Conservation (phyloP, 1,139 yeast species). For the Yamadazyma oceani region DNA sequence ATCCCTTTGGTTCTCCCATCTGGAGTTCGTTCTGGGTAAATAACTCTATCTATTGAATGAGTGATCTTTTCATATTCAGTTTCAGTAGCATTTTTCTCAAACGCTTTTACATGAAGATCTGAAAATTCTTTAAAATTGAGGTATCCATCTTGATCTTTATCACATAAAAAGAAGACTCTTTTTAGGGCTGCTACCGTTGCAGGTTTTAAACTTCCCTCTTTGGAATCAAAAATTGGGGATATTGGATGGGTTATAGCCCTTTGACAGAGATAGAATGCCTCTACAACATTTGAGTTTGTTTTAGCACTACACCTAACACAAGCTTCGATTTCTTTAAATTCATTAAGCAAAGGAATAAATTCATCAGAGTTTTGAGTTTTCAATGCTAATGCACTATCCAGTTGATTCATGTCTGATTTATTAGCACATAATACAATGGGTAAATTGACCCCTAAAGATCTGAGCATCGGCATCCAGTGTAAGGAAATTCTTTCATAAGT, state of each 20-base stretch:
- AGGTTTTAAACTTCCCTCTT: constrained; percentile 78
- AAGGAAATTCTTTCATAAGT: constrained; percentile 88
- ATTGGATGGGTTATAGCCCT: constrained; percentile 90
- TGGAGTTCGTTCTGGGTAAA: constrained; percentile 24
- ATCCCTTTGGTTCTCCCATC: constrained; percentile 46
- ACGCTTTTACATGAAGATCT: constrained; percentile 71
- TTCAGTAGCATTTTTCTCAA: constrained; percentile 44
- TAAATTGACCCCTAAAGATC: constrained; percentile 87
- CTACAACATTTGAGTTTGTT: constrained; percentile 76
- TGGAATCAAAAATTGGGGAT: constrained; percentile 93
- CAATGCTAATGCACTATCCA: constrained; percentile 17
- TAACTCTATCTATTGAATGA: constrained; percentile 23
- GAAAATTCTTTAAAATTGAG: constrained; percentile 69
- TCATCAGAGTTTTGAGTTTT: constrained; percentile 60
- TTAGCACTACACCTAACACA: constrained; percentile 88
- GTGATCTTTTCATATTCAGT: constrained; percentile 34
- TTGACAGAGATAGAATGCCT: constrained; percentile 87
- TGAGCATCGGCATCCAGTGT: constrained; percentile 91
- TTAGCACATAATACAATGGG: constrained; percentile 93
- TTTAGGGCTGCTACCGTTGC: constrained; percentile 73
- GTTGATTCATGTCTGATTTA: constrained; percentile 56
- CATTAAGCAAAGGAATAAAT: constrained; percentile 80
- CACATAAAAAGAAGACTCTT: constrained; percentile 81
- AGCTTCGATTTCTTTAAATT: constrained; percentile 91
- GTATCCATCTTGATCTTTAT: constrained; percentile 85